Conservation (phyloP, 2,329 filamentous ascomycete species). For the Fusarium illudens region DNA sequence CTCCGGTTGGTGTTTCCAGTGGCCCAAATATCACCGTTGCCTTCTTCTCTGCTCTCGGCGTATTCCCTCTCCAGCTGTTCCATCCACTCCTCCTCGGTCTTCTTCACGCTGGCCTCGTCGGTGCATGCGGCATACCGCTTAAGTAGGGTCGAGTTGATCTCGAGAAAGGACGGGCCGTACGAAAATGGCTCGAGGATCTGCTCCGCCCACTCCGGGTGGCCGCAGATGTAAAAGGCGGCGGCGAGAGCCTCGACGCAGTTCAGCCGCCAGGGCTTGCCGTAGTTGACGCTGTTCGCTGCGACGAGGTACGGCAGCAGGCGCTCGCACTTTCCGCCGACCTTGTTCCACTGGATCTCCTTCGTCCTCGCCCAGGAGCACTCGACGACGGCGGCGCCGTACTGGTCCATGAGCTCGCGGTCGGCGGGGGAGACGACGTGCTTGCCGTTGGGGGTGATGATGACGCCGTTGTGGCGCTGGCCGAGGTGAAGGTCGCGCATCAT, state of each 20-base stretch:
- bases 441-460: slow-evolving; percentile 95
- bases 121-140: slow-evolving; percentile 85
- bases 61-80: slow-evolving; percentile 91
- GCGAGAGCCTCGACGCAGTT: slow-evolving; percentile 97
- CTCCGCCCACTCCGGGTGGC: slow-evolving; percentile 89
- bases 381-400: slow-evolving; percentile 92
- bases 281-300: slow-evolving; percentile 96
- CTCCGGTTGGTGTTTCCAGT: slow-evolving; percentile 85
- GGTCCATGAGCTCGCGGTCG: slow-evolving; percentile 81
- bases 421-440: slow-evolving; percentile 85
- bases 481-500: slow-evolving; percentile 93
- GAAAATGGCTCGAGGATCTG: slow-evolving; percentile 84
- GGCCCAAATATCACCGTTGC: slow-evolving; percentile 84
- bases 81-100: slow-evolving; percentile 87
- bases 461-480: slow-evolving; percentile 89
- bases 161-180: slow-evolving; percentile 87
- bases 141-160: slow-evolving; percentile 86
- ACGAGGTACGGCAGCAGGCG: slow-evolving; percentile 92
- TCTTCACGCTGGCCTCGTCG: slow-evolving; percentile 84
- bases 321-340: slow-evolving; percentile 94
- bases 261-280: slow-evolving; percentile 91
- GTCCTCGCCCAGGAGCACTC: slow-evolving; percentile 97
- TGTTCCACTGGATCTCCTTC: slow-evolving; percentile 87
- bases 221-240: slow-evolving; percentile 92
- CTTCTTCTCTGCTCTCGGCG: slow-evolving; percentile 75